Base-by-base conservation (phyloP, 2,329 filamentous ascomycete species). In the Neonectria faginata region DNA sequence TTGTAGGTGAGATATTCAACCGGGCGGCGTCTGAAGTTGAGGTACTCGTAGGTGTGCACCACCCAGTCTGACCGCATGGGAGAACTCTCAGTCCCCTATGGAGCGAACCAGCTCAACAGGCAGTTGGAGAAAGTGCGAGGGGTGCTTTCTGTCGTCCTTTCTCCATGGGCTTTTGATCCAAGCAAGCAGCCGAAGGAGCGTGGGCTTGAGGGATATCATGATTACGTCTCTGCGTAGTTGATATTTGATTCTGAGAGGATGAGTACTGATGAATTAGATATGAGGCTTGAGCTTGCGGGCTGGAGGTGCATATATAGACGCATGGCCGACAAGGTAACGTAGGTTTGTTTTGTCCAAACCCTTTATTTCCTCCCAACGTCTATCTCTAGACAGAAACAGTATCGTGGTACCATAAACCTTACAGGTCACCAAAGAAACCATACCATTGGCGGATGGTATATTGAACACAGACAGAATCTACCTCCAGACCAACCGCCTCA, bases 81-180 rank as follows among this genome's bases (percentile, higher is more conserved):
- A 8, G 51, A 57, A 2, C 51, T 51, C n/a, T 55, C 57, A 0
- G 44, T 9, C n/a, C 57, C 62, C 36, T 39, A 39, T n/a, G 36
- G 6, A 39, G 12, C 7, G 14, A 39, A 39, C 36, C 14, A 39
- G 14, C 2, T 39, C 36, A 39, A 39, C 36, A 7, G 36, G 36
- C 14, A 39, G 14, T 6, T 39, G 14, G 36, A 39, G 36, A 16
- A 39, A 16, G 36, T 16, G 2, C 36, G 36, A 39, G 14, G 4
- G 16, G 6, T n/a, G 36, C 36, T 39, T 39, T 39, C 6, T 8
- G 36, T 39, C 36, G 2, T 8, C 6, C 36, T 12, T 12, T 39
- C 14, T 14, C 36, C 36, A 39, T 39, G 14, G 12, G 5, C 5
- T n/a, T 8, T 39, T 16, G 36, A 39, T 39, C 36, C 36, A 39